phyloP scores from a whole-genome alignment of 208 protist species.

The Crithidia sp. region DNA sequence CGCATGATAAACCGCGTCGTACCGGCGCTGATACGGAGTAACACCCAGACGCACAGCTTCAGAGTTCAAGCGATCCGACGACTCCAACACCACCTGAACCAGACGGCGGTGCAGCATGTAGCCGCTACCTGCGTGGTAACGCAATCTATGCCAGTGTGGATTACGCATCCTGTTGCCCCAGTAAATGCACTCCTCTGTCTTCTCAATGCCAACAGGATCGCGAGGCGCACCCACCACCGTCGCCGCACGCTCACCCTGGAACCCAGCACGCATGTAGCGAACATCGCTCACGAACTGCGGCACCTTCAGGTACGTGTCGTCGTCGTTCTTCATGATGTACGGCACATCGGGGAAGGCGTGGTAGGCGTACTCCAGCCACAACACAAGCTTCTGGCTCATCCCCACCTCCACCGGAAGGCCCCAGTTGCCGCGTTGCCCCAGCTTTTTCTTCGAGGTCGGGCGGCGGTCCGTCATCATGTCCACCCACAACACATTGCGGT shows the following conservation, averaged over 20 bases:
- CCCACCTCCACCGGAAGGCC: constrained; percentile 42
- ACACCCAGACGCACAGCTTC: background rate
- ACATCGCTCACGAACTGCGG: constrained; percentile 56
- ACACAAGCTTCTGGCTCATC: constrained; percentile 54
- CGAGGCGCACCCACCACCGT: background rate
- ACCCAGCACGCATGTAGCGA: background rate
- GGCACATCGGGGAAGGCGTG: constrained; percentile 36
- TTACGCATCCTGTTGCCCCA: background rate
- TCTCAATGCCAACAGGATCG: background rate
- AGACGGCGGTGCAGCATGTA: constrained; percentile 7
- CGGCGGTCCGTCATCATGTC: constrained; percentile 39
- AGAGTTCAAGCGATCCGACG: background rate
- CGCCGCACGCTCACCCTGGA: background rate
- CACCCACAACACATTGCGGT: constrained; percentile 39
- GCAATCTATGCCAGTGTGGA: background rate
- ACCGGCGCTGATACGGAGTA: background rate
- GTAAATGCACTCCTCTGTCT: constrained; percentile 13
- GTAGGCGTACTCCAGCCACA: constrained; percentile 51
- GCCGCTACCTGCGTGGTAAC: background rate
- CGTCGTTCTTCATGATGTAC: constrained; percentile 59
- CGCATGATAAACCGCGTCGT: background rate
- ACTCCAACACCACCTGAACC: background rate
- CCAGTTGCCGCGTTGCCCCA: constrained; percentile 33
- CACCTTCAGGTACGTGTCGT: constrained; percentile 59
- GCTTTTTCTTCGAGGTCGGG: constrained; percentile 23